Conservation (phyloP, 2,329 filamentous ascomycete species). For the Fusarium verticillioides region DNA sequence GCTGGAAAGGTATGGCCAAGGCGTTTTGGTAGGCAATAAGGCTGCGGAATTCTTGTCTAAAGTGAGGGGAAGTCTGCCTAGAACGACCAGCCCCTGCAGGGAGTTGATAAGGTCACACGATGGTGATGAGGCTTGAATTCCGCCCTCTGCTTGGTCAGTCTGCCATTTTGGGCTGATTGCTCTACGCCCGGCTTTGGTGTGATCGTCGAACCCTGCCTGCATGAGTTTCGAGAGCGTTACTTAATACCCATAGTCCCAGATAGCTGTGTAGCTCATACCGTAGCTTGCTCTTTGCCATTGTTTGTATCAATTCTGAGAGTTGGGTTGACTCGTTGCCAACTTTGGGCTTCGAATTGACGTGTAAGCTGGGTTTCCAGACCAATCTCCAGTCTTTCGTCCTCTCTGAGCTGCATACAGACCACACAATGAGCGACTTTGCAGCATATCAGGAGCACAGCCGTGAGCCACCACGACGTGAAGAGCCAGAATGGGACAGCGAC, state of each 20-base stretch:
- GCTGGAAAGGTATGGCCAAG: conserved; percentile 23
- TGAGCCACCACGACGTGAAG: conserved; percentile 11
- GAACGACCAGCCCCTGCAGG: background rate
- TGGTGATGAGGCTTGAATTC: conserved; percentile 19
- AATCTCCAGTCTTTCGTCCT: background rate
- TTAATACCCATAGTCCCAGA: conserved; percentile 39
- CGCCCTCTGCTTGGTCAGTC: conserved; percentile 5
- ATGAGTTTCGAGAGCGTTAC: conserved; percentile 32
- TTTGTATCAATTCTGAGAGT: background rate
- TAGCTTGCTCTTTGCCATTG: conserved; percentile 1
- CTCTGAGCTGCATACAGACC: background rate
- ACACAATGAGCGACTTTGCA: conserved; percentile 47
- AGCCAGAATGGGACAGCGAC: conserved; percentile 33
- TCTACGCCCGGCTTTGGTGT: conserved; percentile 39
- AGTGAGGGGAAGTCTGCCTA: conserved; percentile 31
- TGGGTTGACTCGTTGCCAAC: conserved; percentile 9
- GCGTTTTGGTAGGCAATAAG: conserved; percentile 34
- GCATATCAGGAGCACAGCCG: conserved; percentile 21
- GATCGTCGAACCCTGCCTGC: conserved; percentile 13
- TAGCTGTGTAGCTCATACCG: background rate
- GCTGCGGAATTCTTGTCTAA: conserved; percentile 13
- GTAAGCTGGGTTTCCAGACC: background rate
- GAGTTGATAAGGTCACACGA: conserved; percentile 32
- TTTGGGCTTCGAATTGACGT: background rate
- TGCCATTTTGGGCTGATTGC: conserved; percentile 17